Evolutionary conservation across 2,329 filamentous ascomycete species (phyloP).

Genomic region (Penicillium occitanis): DNA sequence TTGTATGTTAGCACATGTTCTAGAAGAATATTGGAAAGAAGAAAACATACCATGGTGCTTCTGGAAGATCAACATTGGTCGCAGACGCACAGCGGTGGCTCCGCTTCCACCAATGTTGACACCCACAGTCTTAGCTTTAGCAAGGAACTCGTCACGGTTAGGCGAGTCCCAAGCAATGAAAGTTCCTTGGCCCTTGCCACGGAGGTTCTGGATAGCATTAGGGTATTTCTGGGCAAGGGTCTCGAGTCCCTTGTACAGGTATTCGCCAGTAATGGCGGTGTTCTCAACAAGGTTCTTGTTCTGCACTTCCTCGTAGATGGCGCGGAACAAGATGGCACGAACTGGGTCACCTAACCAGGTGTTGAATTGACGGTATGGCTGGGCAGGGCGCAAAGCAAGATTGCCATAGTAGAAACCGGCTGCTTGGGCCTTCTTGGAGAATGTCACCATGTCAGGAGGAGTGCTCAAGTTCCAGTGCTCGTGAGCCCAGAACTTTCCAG

Average conservation of each 20-base stretch:
- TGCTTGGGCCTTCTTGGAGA: constrained; percentile 92
- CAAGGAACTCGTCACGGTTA: constrained; percentile 74
- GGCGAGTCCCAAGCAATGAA: constrained; percentile 92
- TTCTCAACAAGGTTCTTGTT: constrained; percentile 73
- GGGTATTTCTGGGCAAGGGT: constrained; percentile 69
- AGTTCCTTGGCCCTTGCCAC: constrained; percentile 84
- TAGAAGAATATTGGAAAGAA: not conserved
- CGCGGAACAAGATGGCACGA: constrained; percentile 79
- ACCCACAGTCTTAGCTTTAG: constrained; percentile 73
- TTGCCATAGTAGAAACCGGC: constrained; percentile 91
- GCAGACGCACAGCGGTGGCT: constrained; percentile 69
- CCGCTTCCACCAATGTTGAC: constrained; percentile 88
- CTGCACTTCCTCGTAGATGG: constrained; percentile 79
- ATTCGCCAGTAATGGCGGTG: constrained; percentile 75
- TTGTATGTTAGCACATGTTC: constrained; percentile 14
- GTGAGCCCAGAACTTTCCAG: constrained; percentile 94
- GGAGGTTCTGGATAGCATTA: constrained; percentile 74
- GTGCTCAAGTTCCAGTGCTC: constrained; percentile 83
- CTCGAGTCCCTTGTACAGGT: constrained; percentile 71
- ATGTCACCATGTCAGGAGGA: constrained; percentile 91
- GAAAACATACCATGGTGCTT: constrained; percentile 67
- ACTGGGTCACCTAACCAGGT: constrained; percentile 96
- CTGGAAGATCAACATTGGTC: constrained; percentile 92
- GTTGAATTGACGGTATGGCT: constrained; percentile 95
- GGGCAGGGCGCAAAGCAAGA: constrained; percentile 77